Evolutionary conservation across 176 grass and related monocot genomes (phyloP), one percentile per base, ranked within the genome.

Genomic region (Avena sativa): DNA sequence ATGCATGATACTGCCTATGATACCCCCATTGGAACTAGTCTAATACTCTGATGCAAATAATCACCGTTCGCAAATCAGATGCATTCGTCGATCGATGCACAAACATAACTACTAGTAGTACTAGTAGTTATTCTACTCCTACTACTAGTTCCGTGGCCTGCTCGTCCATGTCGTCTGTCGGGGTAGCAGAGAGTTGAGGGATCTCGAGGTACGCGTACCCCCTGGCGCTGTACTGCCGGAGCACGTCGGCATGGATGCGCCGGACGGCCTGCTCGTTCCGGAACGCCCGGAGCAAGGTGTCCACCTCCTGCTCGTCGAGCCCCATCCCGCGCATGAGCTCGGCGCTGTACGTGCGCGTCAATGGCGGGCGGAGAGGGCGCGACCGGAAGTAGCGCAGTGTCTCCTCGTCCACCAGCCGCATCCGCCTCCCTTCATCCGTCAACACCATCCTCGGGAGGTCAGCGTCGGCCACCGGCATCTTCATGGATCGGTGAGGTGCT

Each of bases 371-470:
- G 12, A 28, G 23, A 11, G 61, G 61, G 23, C 2, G 11, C 12
- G 21, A 63, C 1, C 0, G n/a, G 60, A 63, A 63, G 60, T 63
- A 63, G 60, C 9, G 21, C 1, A 64, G 21, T 11, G 61, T 64
- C 61, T 64, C 61, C 25, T 65, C 62, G 62, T 65, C 62, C 25
- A 65, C 62, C 25, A 65, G 62, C 62, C 62, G 11, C 62, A 65
- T 65, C 62, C 62, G 62, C 62, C 25, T 30, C 25, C 62, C 62
- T 5, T 65, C 25, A 25, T 65, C 25, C 25, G 1, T 65, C 62
- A 64, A 4, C 23, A 64, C 23, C 1, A 64, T 64, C 61, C 12
- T 25, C 9, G 59, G 59, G n/a, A 25, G 59, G 57, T 7, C 57
- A 7, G 46, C 46, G 46, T 9, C 46, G 46, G 8, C 46, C 46